Evolutionary conservation across 768 basidiomycete species (phyloP).

Genomic region (Hortiboletus campestris): DNA sequence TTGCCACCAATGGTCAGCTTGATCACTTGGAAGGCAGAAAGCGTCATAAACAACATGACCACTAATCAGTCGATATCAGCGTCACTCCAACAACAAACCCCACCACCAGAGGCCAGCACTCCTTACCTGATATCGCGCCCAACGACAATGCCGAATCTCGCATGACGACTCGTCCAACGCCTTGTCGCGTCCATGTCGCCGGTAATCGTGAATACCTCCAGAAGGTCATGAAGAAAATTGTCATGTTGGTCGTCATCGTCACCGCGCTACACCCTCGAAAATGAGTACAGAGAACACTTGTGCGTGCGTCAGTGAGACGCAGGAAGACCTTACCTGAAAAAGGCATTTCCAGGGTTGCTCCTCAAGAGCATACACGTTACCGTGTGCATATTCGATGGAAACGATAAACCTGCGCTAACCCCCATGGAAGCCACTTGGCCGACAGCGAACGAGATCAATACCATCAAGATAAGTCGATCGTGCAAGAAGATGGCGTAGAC

Average conservation of each 20-base stretch:
- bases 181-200: not conserved
- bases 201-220: conserved; percentile 19
- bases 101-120: not conserved
- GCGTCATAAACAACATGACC: conserved; percentile 19
- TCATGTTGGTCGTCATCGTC: conserved; percentile 14
- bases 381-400: conserved; percentile 10
- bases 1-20: conserved; percentile 17
- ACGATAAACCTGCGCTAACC: conserved; percentile 10
- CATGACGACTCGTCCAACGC: conserved; percentile 7
- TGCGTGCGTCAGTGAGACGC: too few relatives aligned
- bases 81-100: not conserved
- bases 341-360: conserved; percentile 12
- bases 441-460: conserved; percentile 7
- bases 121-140: conserved; percentile 14
- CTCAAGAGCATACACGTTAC: conserved; percentile 15
- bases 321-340: conserved; percentile 17
- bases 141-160: conserved; percentile 17
- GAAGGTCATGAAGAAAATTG: conserved; percentile 19
- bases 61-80: conserved; percentile 3
- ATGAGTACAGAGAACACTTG: not conserved
- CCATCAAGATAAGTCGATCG: conserved; percentile 1
- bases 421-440: conserved; percentile 18
- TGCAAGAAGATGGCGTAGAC: conserved; percentile 19
- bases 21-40: conserved; percentile 12
- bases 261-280: conserved; percentile 5